These are phyloP conservation scores for Heritiera fomes DNA, from an alignment of 345 rosid species.

Conservation along the genomic window DNA sequence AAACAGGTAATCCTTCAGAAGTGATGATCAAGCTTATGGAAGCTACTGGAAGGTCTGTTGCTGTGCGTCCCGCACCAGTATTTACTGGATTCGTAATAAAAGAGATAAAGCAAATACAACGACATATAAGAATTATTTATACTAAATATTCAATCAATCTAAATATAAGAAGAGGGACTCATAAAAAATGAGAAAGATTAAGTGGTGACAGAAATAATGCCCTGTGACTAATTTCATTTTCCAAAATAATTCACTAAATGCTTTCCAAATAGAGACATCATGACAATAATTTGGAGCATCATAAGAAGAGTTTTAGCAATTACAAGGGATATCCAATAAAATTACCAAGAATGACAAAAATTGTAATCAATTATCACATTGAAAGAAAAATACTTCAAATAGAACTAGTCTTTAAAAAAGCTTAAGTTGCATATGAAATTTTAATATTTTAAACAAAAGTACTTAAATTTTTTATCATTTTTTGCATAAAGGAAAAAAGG, in stretches of 20 bases:
- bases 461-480: background rate
- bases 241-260: background rate
- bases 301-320: background rate
- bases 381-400: background rate
- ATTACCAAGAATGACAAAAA: background rate
- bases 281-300: background rate
- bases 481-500: background rate
- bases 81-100: slow-evolving; percentile 45
- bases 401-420: background rate
- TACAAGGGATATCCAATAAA: background rate
- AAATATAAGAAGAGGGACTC: slow-evolving; percentile 14
- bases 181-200: slow-evolving; percentile 5
- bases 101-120: background rate
- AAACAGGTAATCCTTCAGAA: slow-evolving; percentile 53
- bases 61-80: slow-evolving; percentile 31
- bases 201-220: background rate
- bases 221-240: background rate
- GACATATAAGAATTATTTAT: background rate
- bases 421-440: background rate
- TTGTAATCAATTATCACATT: background rate
- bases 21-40: slow-evolving; percentile 33
- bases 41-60: slow-evolving; percentile 36
- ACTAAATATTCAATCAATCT: background rate
- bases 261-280: slow-evolving; percentile 6
- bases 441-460: background rate